phyloP scores from a whole-genome alignment of 1,139 yeast species.

The Protomyces inouyei region DNA sequence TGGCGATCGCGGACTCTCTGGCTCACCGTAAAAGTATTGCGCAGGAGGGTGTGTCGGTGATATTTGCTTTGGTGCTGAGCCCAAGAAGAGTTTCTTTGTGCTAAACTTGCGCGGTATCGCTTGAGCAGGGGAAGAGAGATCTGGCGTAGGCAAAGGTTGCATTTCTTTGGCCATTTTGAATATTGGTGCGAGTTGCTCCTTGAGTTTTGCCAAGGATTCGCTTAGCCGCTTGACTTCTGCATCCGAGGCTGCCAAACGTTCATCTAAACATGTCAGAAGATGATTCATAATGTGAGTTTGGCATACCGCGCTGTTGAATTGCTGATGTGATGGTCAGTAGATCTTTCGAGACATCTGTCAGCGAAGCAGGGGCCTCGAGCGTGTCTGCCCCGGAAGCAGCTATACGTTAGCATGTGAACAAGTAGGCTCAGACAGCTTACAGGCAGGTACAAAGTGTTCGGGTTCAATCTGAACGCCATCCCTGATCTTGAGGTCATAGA shows the following conservation, averaged over 20 bases:
- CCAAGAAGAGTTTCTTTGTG: constrained; percentile 26
- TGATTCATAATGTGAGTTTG: background rate
- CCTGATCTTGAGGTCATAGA: constrained; percentile 38
- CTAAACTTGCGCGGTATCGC: constrained; percentile 13
- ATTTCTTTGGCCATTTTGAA: constrained; percentile 43
- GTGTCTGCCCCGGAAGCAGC: constrained; percentile 10
- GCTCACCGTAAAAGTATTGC: constrained; percentile 14
- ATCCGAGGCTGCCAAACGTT: constrained; percentile 40
- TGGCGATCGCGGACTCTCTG: constrained; percentile 18
- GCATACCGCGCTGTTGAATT: constrained; percentile 32
- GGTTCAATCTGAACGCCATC: constrained; percentile 37
- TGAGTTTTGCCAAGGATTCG: constrained; percentile 39
- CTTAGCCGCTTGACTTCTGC: constrained; percentile 39
- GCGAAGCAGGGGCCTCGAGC: background rate
- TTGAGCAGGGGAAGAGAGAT: constrained; percentile 25
- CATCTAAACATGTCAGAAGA: constrained; percentile 36
- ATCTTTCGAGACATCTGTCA: constrained; percentile 27
- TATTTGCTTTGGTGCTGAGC: constrained; percentile 15
- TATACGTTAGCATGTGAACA: background rate
- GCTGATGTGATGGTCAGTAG: constrained; percentile 30
- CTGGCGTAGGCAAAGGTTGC: constrained; percentile 46
- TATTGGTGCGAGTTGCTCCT: constrained; percentile 44
- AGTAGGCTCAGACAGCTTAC: background rate
- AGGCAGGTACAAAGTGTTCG: constrained; percentile 36
- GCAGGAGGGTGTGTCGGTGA: constrained; percentile 22